phyloP scores from a whole-genome alignment of 371 early-diverging fungal species.

The Vittaforma corneae region DNA sequence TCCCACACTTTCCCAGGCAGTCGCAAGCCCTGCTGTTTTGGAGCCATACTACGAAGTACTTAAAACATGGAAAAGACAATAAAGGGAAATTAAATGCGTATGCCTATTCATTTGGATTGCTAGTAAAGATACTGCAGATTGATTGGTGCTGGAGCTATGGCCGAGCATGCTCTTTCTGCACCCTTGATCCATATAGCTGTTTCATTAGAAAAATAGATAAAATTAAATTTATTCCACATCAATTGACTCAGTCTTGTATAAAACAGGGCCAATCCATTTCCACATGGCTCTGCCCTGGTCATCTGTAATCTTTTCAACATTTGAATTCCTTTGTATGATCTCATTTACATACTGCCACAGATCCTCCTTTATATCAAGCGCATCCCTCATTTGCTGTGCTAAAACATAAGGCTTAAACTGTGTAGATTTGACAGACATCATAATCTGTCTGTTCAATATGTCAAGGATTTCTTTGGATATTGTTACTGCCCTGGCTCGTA shows the following conservation, averaged over 20 bases:
- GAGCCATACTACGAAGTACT: slow-evolving; percentile 8
- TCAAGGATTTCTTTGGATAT: slow-evolving; percentile 27
- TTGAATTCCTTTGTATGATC: slow-evolving; percentile 34
- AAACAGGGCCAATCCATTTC: slow-evolving; percentile 45
- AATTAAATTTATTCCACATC: too few species aligned
- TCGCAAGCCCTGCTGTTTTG: background rate
- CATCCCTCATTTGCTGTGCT: slow-evolving; percentile 38
- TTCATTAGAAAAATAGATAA: too few species aligned
- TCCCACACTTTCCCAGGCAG: background rate
- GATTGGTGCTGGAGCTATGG: too few species aligned
- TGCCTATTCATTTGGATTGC: too few species aligned
- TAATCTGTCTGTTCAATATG: slow-evolving; percentile 36
- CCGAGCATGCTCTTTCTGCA: too few species aligned
- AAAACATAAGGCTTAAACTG: slow-evolving; percentile 27
- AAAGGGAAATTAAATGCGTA: too few species aligned
- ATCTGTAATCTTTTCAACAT: slow-evolving; percentile 16
- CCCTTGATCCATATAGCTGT: too few species aligned
- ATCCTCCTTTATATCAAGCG: slow-evolving; percentile 23
- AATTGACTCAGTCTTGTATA: slow-evolving; percentile 16
- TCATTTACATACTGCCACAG: slow-evolving; percentile 32
- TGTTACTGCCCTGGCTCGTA: slow-evolving; percentile 5
- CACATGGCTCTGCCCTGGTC: slow-evolving; percentile 25
- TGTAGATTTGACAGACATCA: slow-evolving; percentile 31
- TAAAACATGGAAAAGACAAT: slow-evolving; percentile 24
- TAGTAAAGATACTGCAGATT: too few species aligned